Base-by-base conservation (phyloP, 768 basidiomycete genomes). In the Rhodotorula toruloides region DNA sequence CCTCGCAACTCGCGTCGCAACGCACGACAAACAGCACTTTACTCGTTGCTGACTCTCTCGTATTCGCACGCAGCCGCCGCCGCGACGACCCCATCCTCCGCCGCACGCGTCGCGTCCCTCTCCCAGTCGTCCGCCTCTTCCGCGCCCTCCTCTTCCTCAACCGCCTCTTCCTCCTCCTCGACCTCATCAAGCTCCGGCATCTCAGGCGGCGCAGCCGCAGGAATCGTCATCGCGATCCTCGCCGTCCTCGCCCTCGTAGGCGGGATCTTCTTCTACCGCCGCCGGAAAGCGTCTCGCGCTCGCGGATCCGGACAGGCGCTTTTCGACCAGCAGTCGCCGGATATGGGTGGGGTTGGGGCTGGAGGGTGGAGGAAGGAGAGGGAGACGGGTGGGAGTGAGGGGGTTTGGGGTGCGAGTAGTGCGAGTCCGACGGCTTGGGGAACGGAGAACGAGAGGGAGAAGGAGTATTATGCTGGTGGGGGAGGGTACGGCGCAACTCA, bases 191-290 rank as follows among this genome's bases (percentile, higher is more conserved):
- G 14, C 17, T 25, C 25, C 31, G 40, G 52, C 32, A n/a, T 47
- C 29, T 40, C 50, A 13, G 69, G 69, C 19, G 69, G 69, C 27
- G 64, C 61, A 13, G 31, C 63, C 39, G 69, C 58, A 10, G 69
- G 69, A 12, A 57, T 57, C 56, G 54, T 70, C 50, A 64, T 70
- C 36, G 69, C 64, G 29, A 42, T 66, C 32, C 17, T 70, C 25
- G 60, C 43, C 39, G 65, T 66, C n/a, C 42, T 60, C 21, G 54
- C 27, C 8, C 17, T 55, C 48, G 46, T 34, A 22, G 54, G 34
- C 27, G 61, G 61, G n/a, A 57, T 57, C 58, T 60, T 60, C 40
- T 25, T 58, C 22, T 71, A 62, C 65, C 37, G 54, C 12, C 32
- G 37, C 19, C 47, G 58, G 32, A 50, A 47, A 42, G 34, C 46